Percentiles rank a stretch among this genome's conserved stretches.
These are phyloP conservation scores for Boletus coccyginus DNA, from an alignment of 768 basidiomycete species.

Conservation along the genomic window DNA sequence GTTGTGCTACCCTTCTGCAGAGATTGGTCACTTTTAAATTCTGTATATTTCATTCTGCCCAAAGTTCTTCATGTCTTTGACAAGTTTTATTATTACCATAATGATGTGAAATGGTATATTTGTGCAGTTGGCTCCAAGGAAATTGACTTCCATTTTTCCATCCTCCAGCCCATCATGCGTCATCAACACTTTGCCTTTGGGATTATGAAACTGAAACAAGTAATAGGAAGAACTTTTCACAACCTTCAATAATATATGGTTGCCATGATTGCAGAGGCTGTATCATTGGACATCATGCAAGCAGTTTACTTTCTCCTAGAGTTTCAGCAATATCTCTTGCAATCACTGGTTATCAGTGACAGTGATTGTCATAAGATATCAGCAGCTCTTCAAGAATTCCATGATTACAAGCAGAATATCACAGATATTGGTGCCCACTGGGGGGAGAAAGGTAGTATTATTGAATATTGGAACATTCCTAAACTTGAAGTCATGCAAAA, in stretches of 20 bases:
- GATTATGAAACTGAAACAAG: neutral
- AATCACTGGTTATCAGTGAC: too few species aligned
- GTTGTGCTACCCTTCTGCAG: constrained; percentile 33
- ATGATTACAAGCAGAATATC: neutral
- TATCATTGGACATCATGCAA: too few species aligned
- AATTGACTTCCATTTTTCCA: neutral
- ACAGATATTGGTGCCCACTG: neutral
- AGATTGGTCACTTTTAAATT: constrained; percentile 35
- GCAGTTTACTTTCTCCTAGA: too few species aligned
- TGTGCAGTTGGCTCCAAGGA: constrained; percentile 26
- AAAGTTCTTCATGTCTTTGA: constrained; percentile 41
- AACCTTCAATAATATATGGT: neutral
- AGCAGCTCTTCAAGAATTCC: neutral
- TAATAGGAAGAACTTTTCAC: neutral
- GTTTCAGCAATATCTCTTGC: too few species aligned
- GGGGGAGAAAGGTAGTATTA: constrained; percentile 24
- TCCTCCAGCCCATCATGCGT: neutral
- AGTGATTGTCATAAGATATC: neutral
- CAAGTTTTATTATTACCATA: constrained; percentile 39
- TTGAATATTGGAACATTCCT: constrained; percentile 39
- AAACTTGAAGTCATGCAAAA: constrained; percentile 41
- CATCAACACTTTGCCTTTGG: neutral
- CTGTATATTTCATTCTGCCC: constrained; percentile 32
- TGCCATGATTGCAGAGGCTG: neutral
- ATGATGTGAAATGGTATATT: constrained; percentile 39